Percentiles rank a stretch among this genome's conserved stretches.
Conservation (phyloP, 2,329 filamentous ascomycete genomes). For the Chaetomiaceae sp. region DNA sequence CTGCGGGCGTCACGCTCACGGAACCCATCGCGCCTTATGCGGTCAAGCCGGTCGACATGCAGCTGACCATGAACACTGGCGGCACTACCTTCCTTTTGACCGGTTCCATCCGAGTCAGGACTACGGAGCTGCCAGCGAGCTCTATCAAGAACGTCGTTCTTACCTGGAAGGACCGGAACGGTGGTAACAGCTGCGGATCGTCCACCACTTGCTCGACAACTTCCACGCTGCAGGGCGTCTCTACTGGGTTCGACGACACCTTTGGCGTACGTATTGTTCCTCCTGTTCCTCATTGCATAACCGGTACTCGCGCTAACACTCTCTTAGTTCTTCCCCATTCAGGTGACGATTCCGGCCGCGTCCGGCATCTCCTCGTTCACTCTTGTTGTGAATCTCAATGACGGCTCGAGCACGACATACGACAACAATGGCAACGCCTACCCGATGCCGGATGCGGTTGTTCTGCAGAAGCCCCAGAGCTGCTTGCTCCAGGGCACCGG, state of each 20-base stretch:
- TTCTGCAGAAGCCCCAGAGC: constrained; percentile 54
- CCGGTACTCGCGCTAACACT: neutral
- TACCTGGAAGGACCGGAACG: constrained; percentile 53
- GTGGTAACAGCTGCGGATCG: constrained; percentile 42
- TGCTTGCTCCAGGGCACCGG: constrained; percentile 45
- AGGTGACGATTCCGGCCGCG: constrained; percentile 49
- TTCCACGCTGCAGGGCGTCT: constrained; percentile 43
- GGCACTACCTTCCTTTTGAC: constrained; percentile 47
- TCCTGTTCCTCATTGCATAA: neutral
- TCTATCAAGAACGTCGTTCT: constrained; percentile 47
- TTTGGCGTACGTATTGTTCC: constrained; percentile 38
- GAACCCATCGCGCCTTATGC: constrained; percentile 52
- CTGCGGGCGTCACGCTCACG: constrained; percentile 46
- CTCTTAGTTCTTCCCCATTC: constrained; percentile 44
- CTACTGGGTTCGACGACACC: constrained; percentile 55
- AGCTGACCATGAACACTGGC: constrained; percentile 49
- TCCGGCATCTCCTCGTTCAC: constrained; percentile 60
- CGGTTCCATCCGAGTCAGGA: constrained; percentile 55
- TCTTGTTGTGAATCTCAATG: constrained; percentile 45
- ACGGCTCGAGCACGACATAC: constrained; percentile 43
- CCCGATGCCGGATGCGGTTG: constrained; percentile 49
- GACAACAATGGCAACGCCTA: constrained; percentile 57
- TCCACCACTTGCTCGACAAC: constrained; percentile 41
- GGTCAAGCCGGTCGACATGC: constrained; percentile 55
- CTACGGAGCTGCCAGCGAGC: constrained; percentile 41